phyloP scores from a whole-genome alignment of 805 yeast species.

The Starmerella asiatica region DNA sequence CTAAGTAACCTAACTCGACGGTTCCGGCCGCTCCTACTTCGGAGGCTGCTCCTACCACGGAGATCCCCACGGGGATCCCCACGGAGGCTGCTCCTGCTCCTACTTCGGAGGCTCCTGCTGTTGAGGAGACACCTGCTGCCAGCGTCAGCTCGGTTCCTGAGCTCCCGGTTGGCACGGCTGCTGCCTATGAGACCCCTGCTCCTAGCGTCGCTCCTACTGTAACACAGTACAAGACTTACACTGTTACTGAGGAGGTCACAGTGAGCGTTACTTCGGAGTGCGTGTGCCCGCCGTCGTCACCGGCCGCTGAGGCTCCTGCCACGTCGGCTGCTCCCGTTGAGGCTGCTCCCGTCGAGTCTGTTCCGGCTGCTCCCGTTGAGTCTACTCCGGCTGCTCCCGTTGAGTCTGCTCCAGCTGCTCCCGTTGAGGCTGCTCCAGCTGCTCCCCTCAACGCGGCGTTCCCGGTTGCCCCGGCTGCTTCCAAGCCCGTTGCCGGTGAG shows the following conservation, averaged over 20 bases:
- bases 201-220: conserved; percentile 49
- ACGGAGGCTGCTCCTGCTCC: too few relatives aligned
- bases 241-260: conserved; percentile 33
- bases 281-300: conserved; percentile 52
- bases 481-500: background rate
- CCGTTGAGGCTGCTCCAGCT: conserved; percentile 3
- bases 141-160: background rate
- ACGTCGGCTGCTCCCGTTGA: conserved; percentile 32
- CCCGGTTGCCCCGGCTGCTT: conserved; percentile 2
- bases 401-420: conserved; percentile 5
- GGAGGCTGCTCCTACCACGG: too few relatives aligned
- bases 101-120: too few relatives aligned
- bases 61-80: too few relatives aligned
- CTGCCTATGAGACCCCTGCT: conserved; percentile 39
- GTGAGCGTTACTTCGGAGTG: background rate
- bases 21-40: too few relatives aligned
- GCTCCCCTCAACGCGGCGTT: conserved; percentile 4
- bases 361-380: conserved; percentile 7
- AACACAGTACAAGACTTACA: conserved; percentile 29
- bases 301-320: conserved; percentile 35
- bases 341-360: conserved; percentile 28
- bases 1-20: conserved; percentile 10
- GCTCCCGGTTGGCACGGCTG: too few relatives aligned
- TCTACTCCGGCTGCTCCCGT: conserved; percentile 1
- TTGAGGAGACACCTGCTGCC: background rate